Base-by-base conservation (phyloP, 164 flowering plant genomes). In the Protea cynaroides region DNA sequence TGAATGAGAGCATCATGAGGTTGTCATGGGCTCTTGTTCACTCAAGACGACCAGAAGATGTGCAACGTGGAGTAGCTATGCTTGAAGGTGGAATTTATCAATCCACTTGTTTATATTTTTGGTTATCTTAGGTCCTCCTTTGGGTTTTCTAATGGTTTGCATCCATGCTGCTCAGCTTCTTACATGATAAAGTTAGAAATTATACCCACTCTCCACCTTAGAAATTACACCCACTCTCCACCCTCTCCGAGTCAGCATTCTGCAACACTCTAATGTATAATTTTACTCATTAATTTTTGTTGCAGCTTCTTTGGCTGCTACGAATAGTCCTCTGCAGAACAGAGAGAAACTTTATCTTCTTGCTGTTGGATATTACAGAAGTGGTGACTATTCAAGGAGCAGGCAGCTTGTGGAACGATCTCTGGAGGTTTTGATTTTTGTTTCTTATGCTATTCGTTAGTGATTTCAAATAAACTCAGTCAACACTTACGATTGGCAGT, bases 11-110 rank as follows among this genome's bases (percentile, higher is more conserved):
- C 72, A 75, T 91, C 50, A 89, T 91, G 97, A 76, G 98, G 72
- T 72, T 94, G 61, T 94, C 98, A 19, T 91, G 97, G 98, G 90
- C 96, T 14, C 95, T 94, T 72, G 97, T 94, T 69, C 98, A 94
- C 70, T 94, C 97, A 29, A 85, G 76, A 68, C 90, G 82, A 61
- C 74, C 85, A 40, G 95, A 91, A 72, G 95, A 94, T 76, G 86
- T 91, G 61, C 92, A 89, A 58, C 93, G 96, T 37, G 98, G 98
- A 46, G 87, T 91, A 49, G 96, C 95, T 36, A 90, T 94, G 96
- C 90, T 94, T 77, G 97, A 94, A 85, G 88, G 98, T 94, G 55
- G 40, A 49, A 47, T 1, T 18, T 14, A 1, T 12, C 17, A 47
- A 14, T 5, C n/a, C n/a, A 47, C 7, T 47, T 47, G 17, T 5